Conservation (phyloP, 257 asterid species). For the Rauvolfia tetraphylla region DNA sequence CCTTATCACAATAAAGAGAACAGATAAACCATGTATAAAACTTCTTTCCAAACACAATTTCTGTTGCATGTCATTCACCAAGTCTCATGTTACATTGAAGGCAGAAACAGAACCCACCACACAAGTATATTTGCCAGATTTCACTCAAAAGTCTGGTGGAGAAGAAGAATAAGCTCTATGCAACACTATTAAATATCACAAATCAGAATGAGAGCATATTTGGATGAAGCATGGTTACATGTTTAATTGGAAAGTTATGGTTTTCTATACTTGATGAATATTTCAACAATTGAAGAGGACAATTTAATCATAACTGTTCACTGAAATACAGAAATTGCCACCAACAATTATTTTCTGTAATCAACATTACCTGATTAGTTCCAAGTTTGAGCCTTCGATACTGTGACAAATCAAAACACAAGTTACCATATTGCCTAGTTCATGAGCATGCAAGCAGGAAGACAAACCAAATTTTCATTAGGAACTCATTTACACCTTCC, state of each 20-base stretch:
- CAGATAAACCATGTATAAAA: background rate
- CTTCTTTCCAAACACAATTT: background rate
- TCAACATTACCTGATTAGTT: slow-evolving; percentile 73
- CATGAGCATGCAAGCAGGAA: slow-evolving; percentile 11
- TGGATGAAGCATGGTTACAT: background rate
- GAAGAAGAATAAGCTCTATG: background rate
- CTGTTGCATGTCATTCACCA: background rate
- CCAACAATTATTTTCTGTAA: background rate
- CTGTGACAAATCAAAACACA: slow-evolving; percentile 46
- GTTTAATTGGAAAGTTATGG: background rate
- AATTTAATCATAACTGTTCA: background rate
- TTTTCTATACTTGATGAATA: background rate
- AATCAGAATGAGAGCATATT: background rate
- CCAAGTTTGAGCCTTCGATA: slow-evolving; percentile 97
- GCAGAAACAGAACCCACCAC: background rate
- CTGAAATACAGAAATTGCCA: background rate
- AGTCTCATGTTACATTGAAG: background rate
- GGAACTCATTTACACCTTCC: slow-evolving; percentile 56
- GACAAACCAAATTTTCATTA: slow-evolving; percentile 6
- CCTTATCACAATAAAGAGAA: background rate
- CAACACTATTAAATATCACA: background rate
- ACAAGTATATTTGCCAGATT: background rate
- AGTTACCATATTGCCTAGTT: slow-evolving; percentile 1
- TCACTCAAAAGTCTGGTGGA: background rate
- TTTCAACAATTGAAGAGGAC: background rate